Evolutionary conservation across 306 rosid genomes (phyloP), one percentile per base, ranked within the genome.

Genomic region (Casuarina cunninghamiana): DNA sequence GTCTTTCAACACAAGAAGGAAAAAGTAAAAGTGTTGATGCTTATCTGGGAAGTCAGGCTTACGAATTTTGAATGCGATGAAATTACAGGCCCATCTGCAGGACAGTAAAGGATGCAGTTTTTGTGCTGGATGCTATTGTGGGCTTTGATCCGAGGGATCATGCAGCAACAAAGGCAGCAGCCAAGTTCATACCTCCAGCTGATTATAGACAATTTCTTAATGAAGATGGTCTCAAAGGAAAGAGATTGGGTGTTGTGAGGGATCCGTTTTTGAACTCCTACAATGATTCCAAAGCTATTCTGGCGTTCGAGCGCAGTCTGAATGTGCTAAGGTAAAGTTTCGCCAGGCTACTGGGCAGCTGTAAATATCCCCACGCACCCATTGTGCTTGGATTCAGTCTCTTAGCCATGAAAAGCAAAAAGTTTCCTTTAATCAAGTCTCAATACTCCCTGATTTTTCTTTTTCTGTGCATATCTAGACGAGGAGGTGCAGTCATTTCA

Each of bases 21-120:
- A 26, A 26, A 26, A 26, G 32, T 26, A 26, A 26, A 26, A 26
- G 32, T 26, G 32, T 1, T 26, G 32, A 26, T 26, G 32, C 32
- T 26, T 26, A 26, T 26, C 32, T 26, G 32, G 32, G 32, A 26
- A 26, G 32, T 26, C 32, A 26, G 32, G 0, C 32, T 26, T 26
- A 26, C 32, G 32, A 26, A 26, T 26, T 26, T 26, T 26, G 32
- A 26, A 26, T 26, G 32, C 32, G 41, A 73, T 16, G 53, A 35
- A 50, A 65, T 65, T 2, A 53, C 82, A 91, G 97, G 81, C 88
- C 97, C 17, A 85, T 93, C 72, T 69, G 93, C 61, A 91, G 94
- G 78, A 89, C 90, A 55, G 95, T 91, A 37, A 85, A 93, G 2
- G 98, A 93, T 82, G 92, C 91, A 19, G 92, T 89, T 67, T 82